Conservation (phyloP, 352 stramenopile genomes). For the Ophiocytium majus region DNA sequence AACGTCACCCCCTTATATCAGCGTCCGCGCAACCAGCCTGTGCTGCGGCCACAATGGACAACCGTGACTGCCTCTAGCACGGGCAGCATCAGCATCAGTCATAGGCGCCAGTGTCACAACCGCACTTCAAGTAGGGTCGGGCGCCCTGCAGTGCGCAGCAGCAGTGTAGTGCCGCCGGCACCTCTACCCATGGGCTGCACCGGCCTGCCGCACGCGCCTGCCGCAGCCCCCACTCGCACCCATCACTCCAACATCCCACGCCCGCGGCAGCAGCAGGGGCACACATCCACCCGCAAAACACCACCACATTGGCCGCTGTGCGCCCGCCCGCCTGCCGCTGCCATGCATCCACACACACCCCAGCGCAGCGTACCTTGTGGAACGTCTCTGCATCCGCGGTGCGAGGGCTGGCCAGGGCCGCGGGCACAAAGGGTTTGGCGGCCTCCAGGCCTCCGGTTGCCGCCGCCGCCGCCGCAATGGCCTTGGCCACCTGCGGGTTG, state of each 20-base stretch:
- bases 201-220: background rate
- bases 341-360: background rate
- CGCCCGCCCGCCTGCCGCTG: background rate
- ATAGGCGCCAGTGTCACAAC: background rate
- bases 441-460: background rate
- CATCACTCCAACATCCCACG: background rate
- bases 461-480: background rate
- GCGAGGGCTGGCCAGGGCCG: background rate
- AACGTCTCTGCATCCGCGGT: conserved; percentile 17
- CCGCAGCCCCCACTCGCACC: background rate
- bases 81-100: background rate
- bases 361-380: conserved; percentile 6
- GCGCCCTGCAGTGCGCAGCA: background rate
- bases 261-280: background rate
- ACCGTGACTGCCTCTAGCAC: no score
- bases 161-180: background rate
- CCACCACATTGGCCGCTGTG: background rate
- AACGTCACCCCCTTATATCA: no score
- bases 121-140: background rate
- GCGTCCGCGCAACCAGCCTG: no score
- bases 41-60: no score
- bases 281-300: conserved; percentile 4
- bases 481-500: background rate
- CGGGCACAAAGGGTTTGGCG: background rate
- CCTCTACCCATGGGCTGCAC: background rate